A percentile compares a stretch with the other conserved stretches of the same genome.
Evolutionary conservation across 75 land plant genomes (phyloP).

Genomic region (Pinus albicaulis): DNA sequence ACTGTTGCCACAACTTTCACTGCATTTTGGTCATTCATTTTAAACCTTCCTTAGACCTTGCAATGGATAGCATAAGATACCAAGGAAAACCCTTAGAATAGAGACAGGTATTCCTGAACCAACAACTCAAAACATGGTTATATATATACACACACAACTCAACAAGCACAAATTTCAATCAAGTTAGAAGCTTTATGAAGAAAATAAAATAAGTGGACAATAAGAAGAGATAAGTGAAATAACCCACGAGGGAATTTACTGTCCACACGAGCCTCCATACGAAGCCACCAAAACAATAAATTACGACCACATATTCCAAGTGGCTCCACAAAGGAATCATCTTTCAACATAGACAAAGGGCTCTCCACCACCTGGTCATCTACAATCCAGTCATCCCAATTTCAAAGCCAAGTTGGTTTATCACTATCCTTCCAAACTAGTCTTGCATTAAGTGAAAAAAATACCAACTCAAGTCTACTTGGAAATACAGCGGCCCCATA

Average conservation of each 20-base stretch:
- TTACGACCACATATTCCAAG: slow-evolving; percentile 86
- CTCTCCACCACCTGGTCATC: slow-evolving; percentile 39
- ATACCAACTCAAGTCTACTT: slow-evolving; percentile 82
- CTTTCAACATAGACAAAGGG: slow-evolving; percentile 57
- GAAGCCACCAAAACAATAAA: slow-evolving; percentile 85
- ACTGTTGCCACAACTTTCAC: not conserved
- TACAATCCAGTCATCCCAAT: slow-evolving; percentile 34
- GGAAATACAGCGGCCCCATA: slow-evolving; percentile 42
- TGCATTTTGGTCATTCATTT: not conserved
- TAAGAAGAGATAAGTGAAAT: slow-evolving; percentile 11
- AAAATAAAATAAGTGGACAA: not conserved
- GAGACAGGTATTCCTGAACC: not conserved
- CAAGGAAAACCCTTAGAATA: not conserved
- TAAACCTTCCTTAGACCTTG: not conserved
- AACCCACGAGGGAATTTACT: slow-evolving; percentile 87
- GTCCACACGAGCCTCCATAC: slow-evolving; percentile 85
- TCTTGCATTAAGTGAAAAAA: slow-evolving; percentile 78
- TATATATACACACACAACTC: not conserved
- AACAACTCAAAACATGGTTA: not conserved
- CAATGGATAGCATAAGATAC: not conserved
- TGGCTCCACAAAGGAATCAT: slow-evolving; percentile 60
- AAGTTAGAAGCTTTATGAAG: not conserved
- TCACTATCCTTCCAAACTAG: slow-evolving; percentile 66
- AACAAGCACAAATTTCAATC: not conserved
- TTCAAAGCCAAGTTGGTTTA: slow-evolving; percentile 73